Percentiles rank a stretch among this genome's conserved stretches.
These are phyloP conservation scores for Hemileccinum impolitum DNA, from an alignment of 768 basidiomycete genomes.

Conservation along the genomic window DNA sequence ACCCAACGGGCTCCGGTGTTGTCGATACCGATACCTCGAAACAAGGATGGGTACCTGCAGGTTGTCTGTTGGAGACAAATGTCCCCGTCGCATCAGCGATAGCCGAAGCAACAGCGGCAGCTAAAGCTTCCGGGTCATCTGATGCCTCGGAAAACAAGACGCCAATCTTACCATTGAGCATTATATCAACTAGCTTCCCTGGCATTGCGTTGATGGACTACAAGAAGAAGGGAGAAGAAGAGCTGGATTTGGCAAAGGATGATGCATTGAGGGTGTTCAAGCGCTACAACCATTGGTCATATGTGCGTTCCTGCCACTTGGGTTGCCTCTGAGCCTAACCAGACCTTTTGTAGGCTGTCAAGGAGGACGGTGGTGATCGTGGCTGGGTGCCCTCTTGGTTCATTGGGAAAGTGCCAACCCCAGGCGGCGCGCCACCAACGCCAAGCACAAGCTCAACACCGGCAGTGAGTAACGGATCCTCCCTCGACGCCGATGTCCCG, in stretches of 20 bases:
- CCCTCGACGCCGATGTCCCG: conserved; percentile 37
- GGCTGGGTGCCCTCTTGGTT: conserved; percentile 99
- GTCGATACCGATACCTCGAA: conserved; percentile 74
- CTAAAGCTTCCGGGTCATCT: conserved; percentile 43
- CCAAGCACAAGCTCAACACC: conserved; percentile 46
- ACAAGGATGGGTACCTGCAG: conserved; percentile 98
- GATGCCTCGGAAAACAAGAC: conserved; percentile 48
- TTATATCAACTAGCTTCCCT: conserved; percentile 97
- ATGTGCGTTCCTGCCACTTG: conserved; percentile 46
- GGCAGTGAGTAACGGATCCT: conserved; percentile 27
- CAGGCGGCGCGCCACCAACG: conserved; percentile 42
- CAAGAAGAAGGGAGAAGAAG: conserved; percentile 89
- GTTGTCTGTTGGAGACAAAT: conserved; percentile 90
- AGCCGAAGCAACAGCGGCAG: conserved; percentile 72
- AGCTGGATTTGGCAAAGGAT: conserved; percentile 85
- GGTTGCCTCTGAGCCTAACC: conserved; percentile 1
- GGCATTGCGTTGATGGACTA: conserved; percentile 97
- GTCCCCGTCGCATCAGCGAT: conserved; percentile 88
- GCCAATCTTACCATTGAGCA: conserved; percentile 85
- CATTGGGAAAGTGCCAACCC: conserved; percentile 75
- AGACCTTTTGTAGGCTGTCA: conserved; percentile 66
- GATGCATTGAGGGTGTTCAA: conserved; percentile 92
- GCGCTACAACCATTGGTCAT: conserved; percentile 97
- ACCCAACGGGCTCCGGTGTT: conserved; percentile 78
- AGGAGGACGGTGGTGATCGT: conserved; percentile 88